These are phyloP conservation scores for Drechslerella coelobrocha DNA, from an alignment of 2,329 filamentous ascomycete species.

Conservation along the genomic window DNA sequence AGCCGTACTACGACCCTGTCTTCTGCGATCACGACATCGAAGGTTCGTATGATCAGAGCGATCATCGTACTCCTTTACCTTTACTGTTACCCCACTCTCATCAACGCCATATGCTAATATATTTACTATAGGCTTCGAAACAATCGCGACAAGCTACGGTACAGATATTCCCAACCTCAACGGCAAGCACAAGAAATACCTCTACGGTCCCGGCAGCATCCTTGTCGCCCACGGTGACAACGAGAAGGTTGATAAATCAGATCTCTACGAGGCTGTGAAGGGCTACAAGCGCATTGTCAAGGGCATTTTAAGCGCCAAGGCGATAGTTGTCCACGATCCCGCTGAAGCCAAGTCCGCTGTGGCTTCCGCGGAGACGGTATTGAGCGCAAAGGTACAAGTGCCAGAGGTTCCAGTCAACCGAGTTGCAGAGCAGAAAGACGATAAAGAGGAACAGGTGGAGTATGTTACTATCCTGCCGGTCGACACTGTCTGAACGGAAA, in stretches of 20 bases:
- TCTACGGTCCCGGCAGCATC: constrained; percentile 74
- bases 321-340: constrained; percentile 23
- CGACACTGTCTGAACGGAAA: constrained; percentile 9
- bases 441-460: constrained; percentile 24
- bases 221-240: constrained; percentile 85
- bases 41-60: too few species aligned
- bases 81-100: not conserved
- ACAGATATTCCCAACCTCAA: constrained; percentile 84
- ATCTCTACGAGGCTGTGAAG: constrained; percentile 78
- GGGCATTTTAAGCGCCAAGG: constrained; percentile 45
- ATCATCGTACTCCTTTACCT: too few species aligned
- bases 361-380: constrained; percentile 4
- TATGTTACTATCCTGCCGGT: constrained; percentile 45
- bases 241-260: constrained; percentile 76
- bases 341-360: constrained; percentile 6
- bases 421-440: constrained; percentile 15
- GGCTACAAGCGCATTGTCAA: constrained; percentile 77
- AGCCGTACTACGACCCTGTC: constrained; percentile 71
- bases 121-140: constrained; percentile 71
- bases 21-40: constrained; percentile 80
- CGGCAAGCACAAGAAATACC: constrained; percentile 71
- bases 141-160: constrained; percentile 84
- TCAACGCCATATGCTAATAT: constrained; percentile 33
- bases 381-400: constrained; percentile 20
- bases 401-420: constrained; percentile 19